These are phyloP conservation scores for Penicillium glabrum DNA, from an alignment of 2,329 filamentous ascomycete genomes.

Conservation along the genomic window DNA sequence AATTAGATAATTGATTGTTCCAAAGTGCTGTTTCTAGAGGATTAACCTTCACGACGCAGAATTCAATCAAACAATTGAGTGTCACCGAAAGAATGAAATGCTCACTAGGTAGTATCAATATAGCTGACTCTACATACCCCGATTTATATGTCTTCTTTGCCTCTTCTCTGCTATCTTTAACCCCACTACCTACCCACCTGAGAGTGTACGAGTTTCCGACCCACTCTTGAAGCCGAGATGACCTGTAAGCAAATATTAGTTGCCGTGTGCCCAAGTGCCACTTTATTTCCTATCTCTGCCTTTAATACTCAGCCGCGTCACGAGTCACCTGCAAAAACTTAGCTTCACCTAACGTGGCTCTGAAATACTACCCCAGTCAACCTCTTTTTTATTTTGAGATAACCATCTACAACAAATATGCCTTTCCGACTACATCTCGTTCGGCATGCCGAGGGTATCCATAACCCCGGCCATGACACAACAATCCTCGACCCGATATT, in stretches of 20 bases:
- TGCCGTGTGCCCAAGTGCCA: neutral
- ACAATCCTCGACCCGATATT: conserved; percentile 15
- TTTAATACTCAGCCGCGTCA: neutral
- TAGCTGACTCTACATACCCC: too few relatives aligned
- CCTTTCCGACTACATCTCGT: conserved; percentile 11
- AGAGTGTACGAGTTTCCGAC: neutral
- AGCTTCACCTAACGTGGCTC: too few relatives aligned
- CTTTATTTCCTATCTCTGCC: neutral
- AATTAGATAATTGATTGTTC: too few relatives aligned
- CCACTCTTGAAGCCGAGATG: neutral
- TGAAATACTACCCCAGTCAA: neutral
- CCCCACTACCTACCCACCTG: neutral
- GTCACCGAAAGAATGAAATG: too few relatives aligned
- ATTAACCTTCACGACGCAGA: too few relatives aligned
- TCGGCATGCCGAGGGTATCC: conserved; percentile 17
- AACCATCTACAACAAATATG: neutral
- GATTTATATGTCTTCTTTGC: too few relatives aligned
- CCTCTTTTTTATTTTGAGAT: neutral
- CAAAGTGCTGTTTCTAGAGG: too few relatives aligned
- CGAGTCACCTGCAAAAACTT: too few relatives aligned
- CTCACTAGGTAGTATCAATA: too few relatives aligned
- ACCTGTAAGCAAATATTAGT: neutral
- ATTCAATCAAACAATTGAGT: too few relatives aligned
- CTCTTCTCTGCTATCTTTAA: neutral
- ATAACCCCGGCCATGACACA: conserved; percentile 15